Evolutionary conservation across 2,329 filamentous ascomycete genomes (phyloP), one percentile per base, ranked within the genome.

Genomic region (Aspergillus nomiae): DNA sequence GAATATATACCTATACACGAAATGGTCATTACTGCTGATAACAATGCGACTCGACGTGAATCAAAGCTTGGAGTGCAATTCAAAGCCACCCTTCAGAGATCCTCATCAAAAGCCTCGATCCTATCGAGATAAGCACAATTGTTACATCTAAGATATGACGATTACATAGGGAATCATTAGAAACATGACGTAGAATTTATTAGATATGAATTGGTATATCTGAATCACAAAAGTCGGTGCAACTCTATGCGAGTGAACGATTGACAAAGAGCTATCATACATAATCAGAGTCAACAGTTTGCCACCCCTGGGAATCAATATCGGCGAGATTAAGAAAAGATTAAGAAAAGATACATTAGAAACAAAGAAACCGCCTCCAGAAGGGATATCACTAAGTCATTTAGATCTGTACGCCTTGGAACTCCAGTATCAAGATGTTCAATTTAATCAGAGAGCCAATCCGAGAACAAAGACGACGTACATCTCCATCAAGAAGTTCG

Each of bases 191-290:
- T 21, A 14, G 32, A 24, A 54, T 34, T 36, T 21, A 24, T 21
- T 45, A 36, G 34, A 36, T 21, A n/a, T 38, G 24, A 36, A 54
- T 54, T 55, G 51, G 51, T 55, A 55, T 55, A 32, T 36, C 51
- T 41, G 34, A 38, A 54, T 24, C 51, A 45, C 36, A 61, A 59
- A 53, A 26, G 21, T 50, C 14, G 32, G 53, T 51, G 58, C 41
- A 59, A 60, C 60, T 65, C 66, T 68, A 66, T 63, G 51, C 12
- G 48, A 50, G 32, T 10, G 46, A 50, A 38, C 32, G 50, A 50
- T 36, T 32, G 50, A 55, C 34, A 26, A 34, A n/a, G 32, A 26
- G 14, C 41, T 48, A 36, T 43, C 50, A 61, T 53, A 24, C 28
- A 59, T 34, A 28, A 46, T 30, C 53, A 24, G 28, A 45, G 26